Percentiles rank a stretch among this genome's conserved stretches.
Evolutionary conservation across 169 alveolate species (phyloP).

Genomic region (Neospora caninum): DNA sequence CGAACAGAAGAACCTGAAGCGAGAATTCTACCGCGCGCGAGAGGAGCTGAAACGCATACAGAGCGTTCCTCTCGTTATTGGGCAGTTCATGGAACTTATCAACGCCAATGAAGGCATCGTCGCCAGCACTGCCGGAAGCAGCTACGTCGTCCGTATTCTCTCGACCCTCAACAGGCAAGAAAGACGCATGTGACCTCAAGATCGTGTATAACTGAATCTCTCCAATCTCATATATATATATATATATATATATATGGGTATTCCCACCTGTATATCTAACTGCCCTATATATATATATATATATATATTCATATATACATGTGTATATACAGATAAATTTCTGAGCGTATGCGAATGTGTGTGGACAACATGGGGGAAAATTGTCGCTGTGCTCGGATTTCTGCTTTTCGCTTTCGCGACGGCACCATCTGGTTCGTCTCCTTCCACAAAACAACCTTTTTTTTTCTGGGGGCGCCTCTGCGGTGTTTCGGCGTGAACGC

Average conservation of each 20-base stretch:
- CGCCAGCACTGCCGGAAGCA: constrained; percentile 96
- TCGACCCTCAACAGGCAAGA: constrained; percentile 93
- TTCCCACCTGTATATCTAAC: too few relatives aligned
- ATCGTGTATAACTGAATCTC: neutral
- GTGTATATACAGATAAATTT: neutral
- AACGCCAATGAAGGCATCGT: constrained; percentile 97
- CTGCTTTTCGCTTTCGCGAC: too few relatives aligned
- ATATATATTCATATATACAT: neutral
- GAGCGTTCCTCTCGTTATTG: constrained; percentile 98
- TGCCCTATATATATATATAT: neutral
- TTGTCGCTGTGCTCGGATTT: too few relatives aligned
- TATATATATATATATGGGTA: neutral
- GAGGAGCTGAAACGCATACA: constrained; percentile 97
- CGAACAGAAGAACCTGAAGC: constrained; percentile 96
- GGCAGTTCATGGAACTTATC: constrained; percentile 97
- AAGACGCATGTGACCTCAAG: neutral
- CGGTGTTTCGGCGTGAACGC: too few relatives aligned
- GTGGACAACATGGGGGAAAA: too few relatives aligned
- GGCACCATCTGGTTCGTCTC: too few relatives aligned
- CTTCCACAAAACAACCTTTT: too few relatives aligned
- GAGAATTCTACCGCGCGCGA: constrained; percentile 95
- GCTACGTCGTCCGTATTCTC: constrained; percentile 96
- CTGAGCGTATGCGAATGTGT: neutral
- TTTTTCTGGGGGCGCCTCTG: too few relatives aligned
- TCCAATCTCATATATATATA: neutral